Conservation (phyloP, 345 rosid species). For the Linum lewisii region DNA sequence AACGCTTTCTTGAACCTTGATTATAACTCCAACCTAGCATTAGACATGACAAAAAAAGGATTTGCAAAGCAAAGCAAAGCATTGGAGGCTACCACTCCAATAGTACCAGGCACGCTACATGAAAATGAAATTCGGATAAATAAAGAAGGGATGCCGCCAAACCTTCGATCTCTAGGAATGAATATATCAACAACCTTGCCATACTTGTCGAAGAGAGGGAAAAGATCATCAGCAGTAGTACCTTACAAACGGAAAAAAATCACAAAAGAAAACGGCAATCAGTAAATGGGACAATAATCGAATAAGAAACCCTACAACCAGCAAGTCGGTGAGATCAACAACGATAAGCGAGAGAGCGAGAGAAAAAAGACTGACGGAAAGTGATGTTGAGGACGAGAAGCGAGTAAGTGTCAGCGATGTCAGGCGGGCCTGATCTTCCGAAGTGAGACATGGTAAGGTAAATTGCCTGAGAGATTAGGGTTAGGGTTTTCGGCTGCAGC, state of each 20-base stretch:
- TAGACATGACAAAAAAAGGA: too few species aligned
- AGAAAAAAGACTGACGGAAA: conserved; percentile 38
- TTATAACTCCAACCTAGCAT: too few species aligned
- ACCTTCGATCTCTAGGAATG: conserved; percentile 87
- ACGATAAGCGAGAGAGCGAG: not conserved
- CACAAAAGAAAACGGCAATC: not conserved
- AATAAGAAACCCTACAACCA: not conserved
- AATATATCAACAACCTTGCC: conserved; percentile 83
- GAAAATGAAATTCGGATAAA: not conserved
- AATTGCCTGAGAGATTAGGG: conserved; percentile 6
- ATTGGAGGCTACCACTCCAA: not conserved
- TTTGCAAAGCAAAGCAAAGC: too few species aligned
- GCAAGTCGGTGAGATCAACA: not conserved
- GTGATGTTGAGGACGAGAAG: conserved; percentile 81
- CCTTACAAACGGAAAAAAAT: conserved; percentile 23
- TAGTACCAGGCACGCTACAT: not conserved
- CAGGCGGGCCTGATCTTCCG: conserved; percentile 52
- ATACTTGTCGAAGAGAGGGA: conserved; percentile 76
- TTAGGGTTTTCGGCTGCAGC: conserved; percentile 1
- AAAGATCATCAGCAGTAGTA: conserved; percentile 76
- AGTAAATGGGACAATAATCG: not conserved
- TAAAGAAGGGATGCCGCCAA: not conserved
- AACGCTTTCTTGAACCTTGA: too few species aligned
- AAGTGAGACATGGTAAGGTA: conserved; percentile 37
- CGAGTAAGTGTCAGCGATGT: conserved; percentile 46